phyloP scores from a whole-genome alignment of 192 early-diverging fungal species.

The Geranomyces variabilis region DNA sequence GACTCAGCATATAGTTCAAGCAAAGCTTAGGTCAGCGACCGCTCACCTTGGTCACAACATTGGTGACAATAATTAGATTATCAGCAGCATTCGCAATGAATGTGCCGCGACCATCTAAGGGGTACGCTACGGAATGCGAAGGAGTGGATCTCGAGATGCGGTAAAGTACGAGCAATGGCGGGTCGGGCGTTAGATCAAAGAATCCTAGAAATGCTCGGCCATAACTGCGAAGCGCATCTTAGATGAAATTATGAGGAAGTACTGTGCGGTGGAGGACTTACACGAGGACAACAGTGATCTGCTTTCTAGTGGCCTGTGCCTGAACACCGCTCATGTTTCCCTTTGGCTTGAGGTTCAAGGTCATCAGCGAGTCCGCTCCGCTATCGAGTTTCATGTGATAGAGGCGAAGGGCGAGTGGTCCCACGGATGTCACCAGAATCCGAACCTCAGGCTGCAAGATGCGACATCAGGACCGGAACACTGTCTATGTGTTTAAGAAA shows the following conservation, averaged over 20 bases:
- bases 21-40: not conserved
- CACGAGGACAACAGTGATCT: constrained; percentile 11
- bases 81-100: constrained; percentile 22
- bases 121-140: not conserved
- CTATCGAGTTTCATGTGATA: constrained; percentile 10
- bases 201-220: not conserved
- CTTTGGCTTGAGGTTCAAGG: not conserved
- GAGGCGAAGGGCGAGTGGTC: constrained; percentile 7
- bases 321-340: not conserved
- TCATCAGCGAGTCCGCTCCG: not conserved
- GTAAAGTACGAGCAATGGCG: constrained; percentile 1
- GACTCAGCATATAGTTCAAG: not conserved
- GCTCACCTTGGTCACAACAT: constrained; percentile 14
- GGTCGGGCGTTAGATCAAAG: not conserved
- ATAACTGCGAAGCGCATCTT: not conserved
- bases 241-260: not conserved
- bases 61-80: constrained; percentile 15
- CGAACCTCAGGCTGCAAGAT: constrained; percentile 16
- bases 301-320: constrained; percentile 10
- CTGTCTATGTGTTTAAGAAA: too few relatives aligned
- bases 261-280: not conserved
- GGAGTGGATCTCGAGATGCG: constrained; percentile 8
- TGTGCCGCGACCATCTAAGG: constrained; percentile 10
- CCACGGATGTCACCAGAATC: constrained; percentile 15
- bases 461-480: not conserved